phyloP scores from a whole-genome alignment of 2,329 filamentous ascomycete species.

The Phyllachora maydis region DNA sequence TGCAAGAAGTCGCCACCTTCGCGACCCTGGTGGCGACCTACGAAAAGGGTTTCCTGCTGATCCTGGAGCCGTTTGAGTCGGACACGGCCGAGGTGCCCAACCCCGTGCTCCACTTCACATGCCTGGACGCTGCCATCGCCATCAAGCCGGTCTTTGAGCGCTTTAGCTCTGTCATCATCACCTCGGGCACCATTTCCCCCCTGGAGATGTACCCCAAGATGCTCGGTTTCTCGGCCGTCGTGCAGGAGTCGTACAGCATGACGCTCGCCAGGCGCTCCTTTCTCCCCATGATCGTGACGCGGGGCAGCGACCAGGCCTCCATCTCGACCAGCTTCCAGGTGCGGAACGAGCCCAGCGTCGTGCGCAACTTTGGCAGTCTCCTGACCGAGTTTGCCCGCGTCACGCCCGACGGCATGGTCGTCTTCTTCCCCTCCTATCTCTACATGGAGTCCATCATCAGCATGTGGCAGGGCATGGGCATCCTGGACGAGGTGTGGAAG shows the following conservation, averaged over 20 bases:
- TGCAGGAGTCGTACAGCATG: constrained; percentile 96
- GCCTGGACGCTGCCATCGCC: constrained; percentile 88
- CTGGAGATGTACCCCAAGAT: constrained; percentile 99
- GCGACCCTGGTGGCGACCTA: constrained; percentile 92
- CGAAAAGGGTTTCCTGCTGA: constrained; percentile 87
- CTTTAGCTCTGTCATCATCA: constrained; percentile 96
- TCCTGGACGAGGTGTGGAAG: constrained; percentile 95
- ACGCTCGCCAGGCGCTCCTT: constrained; percentile 89
- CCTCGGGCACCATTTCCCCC: constrained; percentile 89
- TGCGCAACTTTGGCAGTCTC: constrained; percentile 86
- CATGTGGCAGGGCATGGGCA: constrained; percentile 98
- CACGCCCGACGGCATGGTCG: constrained; percentile 93
- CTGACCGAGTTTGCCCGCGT: constrained; percentile 90
- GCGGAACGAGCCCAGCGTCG: constrained; percentile 87
- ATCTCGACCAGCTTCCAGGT: constrained; percentile 91
- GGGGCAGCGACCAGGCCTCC: constrained; percentile 81
- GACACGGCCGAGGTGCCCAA: constrained; percentile 92
- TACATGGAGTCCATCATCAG: constrained; percentile 99
- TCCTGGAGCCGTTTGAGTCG: constrained; percentile 92
- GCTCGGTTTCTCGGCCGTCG: constrained; percentile 79
- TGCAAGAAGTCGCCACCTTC: constrained; percentile 96
- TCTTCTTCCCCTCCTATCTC: constrained; percentile 95
- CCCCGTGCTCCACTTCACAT: constrained; percentile 91
- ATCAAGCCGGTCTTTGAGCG: constrained; percentile 96
- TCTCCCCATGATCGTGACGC: constrained; percentile 90